These are phyloP conservation scores for Saturnispora zaruensis DNA, from an alignment of 805 yeast species.

Conservation along the genomic window DNA sequence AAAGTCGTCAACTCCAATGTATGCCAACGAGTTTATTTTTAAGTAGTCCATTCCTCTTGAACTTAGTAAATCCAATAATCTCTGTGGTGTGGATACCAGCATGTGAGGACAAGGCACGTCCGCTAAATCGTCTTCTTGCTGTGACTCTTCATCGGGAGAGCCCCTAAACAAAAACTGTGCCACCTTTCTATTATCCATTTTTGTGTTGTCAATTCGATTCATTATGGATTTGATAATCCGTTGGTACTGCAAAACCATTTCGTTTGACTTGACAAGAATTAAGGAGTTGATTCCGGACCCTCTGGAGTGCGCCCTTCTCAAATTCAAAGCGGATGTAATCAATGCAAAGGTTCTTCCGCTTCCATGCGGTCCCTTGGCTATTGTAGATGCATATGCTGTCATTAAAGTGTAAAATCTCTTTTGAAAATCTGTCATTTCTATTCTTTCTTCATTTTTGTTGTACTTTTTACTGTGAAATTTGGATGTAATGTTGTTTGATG, in stretches of 20 bases:
- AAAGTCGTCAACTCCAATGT: conserved; percentile 29
- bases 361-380: conserved; percentile 27
- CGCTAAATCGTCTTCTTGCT: conserved; percentile 20
- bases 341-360: conserved; percentile 26
- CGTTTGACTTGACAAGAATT: conserved; percentile 25
- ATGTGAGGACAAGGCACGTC: conserved; percentile 25
- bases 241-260: conserved; percentile 21
- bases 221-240: conserved; percentile 13
- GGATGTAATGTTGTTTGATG: not conserved
- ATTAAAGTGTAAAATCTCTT: conserved; percentile 22
- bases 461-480: not conserved
- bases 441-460: not conserved
- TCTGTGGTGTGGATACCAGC: conserved; percentile 29
- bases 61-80: conserved; percentile 29
- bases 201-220: not conserved
- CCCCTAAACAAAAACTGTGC: conserved; percentile 28
- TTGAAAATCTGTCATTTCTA: conserved; percentile 25
- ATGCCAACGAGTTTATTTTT: conserved; percentile 22
- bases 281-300: conserved; percentile 25
- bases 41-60: conserved; percentile 27
- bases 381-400: conserved; percentile 22
- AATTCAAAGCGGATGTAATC: conserved; percentile 21
- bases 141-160: conserved; percentile 17
- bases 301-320: conserved; percentile 18
- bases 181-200: conserved; percentile 8